Conservation (phyloP, 805 yeast genomes). For the Saccharomyces cerevisiae region DNA sequence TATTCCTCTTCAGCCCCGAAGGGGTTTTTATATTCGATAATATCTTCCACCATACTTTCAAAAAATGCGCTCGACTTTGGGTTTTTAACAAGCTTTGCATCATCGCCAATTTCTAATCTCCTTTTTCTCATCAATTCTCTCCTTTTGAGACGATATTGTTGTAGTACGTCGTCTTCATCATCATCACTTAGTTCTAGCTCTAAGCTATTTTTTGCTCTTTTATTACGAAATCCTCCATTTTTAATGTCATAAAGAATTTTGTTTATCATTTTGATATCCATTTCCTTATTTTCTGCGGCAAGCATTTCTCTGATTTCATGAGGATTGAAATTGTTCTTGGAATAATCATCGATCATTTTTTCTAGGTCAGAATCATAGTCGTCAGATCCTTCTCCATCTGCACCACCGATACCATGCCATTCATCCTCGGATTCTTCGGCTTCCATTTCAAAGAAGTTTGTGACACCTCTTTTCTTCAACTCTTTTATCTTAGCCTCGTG, state of each 20-base stretch:
- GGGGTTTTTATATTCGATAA: slow-evolving; percentile 27
- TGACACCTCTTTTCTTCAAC: slow-evolving; percentile 50
- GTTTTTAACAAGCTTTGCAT: slow-evolving; percentile 39
- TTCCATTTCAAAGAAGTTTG: slow-evolving; percentile 63
- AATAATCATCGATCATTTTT: slow-evolving; percentile 64
- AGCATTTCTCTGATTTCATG: slow-evolving; percentile 50
- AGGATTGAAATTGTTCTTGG: slow-evolving; percentile 48
- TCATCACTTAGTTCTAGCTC: slow-evolving; percentile 75
- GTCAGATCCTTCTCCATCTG: slow-evolving; percentile 43
- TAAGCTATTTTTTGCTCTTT: slow-evolving; percentile 46
- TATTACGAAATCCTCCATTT: slow-evolving; percentile 59
- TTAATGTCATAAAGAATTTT: slow-evolving; percentile 63
- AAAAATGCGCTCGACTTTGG: slow-evolving; percentile 61
- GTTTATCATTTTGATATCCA: slow-evolving; percentile 56
- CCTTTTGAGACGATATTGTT: slow-evolving; percentile 35
- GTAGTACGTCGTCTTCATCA: slow-evolving; percentile 47
- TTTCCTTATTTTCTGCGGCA: slow-evolving; percentile 50
- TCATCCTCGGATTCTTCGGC: slow-evolving; percentile 89
- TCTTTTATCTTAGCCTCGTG: slow-evolving; percentile 36
- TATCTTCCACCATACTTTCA: slow-evolving; percentile 49
- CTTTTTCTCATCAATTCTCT: slow-evolving; percentile 42
- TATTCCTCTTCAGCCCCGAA: slow-evolving; percentile 25
- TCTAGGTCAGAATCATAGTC: slow-evolving; percentile 70
- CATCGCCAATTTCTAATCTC: slow-evolving; percentile 36
- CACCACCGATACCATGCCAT: slow-evolving; percentile 76